Percentiles rank a stretch among this genome's conserved stretches.
phyloP scores from a whole-genome alignment of 257 asterid genomes.

The Thymus quinquecostatus region DNA sequence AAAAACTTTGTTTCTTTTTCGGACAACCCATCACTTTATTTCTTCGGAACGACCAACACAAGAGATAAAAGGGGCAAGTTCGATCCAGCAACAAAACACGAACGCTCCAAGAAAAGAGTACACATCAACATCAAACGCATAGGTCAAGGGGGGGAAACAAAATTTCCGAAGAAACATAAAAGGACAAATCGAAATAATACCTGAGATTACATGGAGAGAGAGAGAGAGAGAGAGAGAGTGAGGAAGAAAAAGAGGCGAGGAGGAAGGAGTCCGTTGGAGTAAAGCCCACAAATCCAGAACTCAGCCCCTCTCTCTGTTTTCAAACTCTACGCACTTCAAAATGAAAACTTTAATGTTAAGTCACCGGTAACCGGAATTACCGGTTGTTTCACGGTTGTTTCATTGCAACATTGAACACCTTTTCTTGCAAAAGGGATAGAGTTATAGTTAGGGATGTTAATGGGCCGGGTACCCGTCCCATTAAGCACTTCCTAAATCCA shows the following conservation, averaged over 20 bases:
- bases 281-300: conserved; percentile 26
- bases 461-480: too few relatives aligned
- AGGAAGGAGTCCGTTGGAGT: conserved; percentile 33
- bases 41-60: not conserved
- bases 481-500: too few relatives aligned
- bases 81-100: conserved; percentile 19
- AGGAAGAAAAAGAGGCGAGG: conserved; percentile 7
- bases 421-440: too few relatives aligned
- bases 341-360: conserved; percentile 4
- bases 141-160: conserved; percentile 16
- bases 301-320: conserved; percentile 5
- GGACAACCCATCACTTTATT: conserved; percentile 27
- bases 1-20: conserved; percentile 20
- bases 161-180: not conserved
- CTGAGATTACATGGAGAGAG: not conserved
- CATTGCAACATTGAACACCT: too few relatives aligned
- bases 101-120: conserved; percentile 10
- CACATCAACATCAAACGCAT: conserved; percentile 30
- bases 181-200: not conserved
- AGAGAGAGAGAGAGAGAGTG: conserved; percentile 7
- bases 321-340: conserved; percentile 29
- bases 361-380: conserved; percentile 30
- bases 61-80: conserved; percentile 7
- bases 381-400: conserved; percentile 26
- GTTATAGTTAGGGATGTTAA: too few relatives aligned